Percentiles rank a stretch among this genome's conserved stretches.
Evolutionary conservation across 2,329 filamentous ascomycete genomes (phyloP).

Genomic region (Ceratocystis variospora): DNA sequence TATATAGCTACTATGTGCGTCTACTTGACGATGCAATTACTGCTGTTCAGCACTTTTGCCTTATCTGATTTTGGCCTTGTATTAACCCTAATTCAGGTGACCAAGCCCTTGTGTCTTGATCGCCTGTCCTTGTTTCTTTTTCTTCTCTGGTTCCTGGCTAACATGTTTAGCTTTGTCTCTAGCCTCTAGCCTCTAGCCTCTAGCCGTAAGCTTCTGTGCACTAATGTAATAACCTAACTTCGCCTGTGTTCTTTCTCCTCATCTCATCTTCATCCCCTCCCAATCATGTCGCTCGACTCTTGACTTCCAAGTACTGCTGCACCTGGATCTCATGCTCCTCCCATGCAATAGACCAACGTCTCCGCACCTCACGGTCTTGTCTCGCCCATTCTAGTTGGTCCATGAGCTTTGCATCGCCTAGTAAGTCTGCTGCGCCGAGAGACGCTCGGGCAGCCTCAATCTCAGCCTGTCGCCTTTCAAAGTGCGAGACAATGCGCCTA

Average conservation of each 20-base stretch:
- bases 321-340: conserved; percentile 47
- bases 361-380: conserved; percentile 50
- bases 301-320: conserved; percentile 40
- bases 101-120: background rate
- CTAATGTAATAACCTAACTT: background rate
- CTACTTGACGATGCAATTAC: too few species aligned
- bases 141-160: background rate
- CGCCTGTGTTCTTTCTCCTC: background rate
- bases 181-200: background rate
- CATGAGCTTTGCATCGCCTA: conserved; percentile 21
- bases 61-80: too few species aligned
- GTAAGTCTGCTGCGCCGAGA: conserved; percentile 34
- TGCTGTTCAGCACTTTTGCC: too few species aligned
- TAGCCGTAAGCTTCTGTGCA: background rate
- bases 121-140: background rate
- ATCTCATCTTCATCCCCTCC: background rate
- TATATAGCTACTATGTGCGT: too few species aligned
- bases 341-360: conserved; percentile 46
- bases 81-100: background rate
- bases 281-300: conserved; percentile 20
- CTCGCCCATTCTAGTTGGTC: conserved; percentile 47
- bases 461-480: conserved; percentile 36
- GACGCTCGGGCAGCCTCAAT: conserved; percentile 34
- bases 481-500: conserved; percentile 41
- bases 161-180: background rate